Percentiles rank a stretch among this genome's conserved stretches.
Conservation (phyloP, 2,329 filamentous ascomycete species). For the Aspergillus sp. region DNA sequence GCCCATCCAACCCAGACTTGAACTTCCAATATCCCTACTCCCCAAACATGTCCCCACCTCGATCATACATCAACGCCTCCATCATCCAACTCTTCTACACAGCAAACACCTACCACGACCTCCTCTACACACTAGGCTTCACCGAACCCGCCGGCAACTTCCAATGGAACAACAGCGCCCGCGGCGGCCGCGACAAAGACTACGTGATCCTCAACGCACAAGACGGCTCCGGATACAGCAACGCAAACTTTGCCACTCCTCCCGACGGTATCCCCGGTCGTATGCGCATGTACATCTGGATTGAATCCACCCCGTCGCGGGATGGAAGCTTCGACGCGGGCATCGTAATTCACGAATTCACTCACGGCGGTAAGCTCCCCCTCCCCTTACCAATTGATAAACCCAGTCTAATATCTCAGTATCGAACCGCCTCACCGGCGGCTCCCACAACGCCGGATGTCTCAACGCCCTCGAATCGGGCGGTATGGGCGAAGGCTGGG, state of each 20-base stretch:
- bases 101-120: slow-evolving; percentile 22
- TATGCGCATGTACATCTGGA: slow-evolving; percentile 22
- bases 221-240: slow-evolving; percentile 19
- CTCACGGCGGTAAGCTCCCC: slow-evolving; percentile 16
- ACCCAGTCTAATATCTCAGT: not conserved
- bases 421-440: slow-evolving; percentile 20
- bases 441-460: slow-evolving; percentile 16
- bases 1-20: slow-evolving; percentile 10
- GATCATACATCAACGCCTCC: slow-evolving; percentile 19
- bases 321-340: slow-evolving; percentile 18
- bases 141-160: slow-evolving; percentile 21
- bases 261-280: slow-evolving; percentile 19
- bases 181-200: slow-evolving; percentile 16
- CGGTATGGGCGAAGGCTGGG: slow-evolving; percentile 23
- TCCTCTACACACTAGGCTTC: slow-evolving; percentile 19
- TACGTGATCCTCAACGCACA: slow-evolving; percentile 22
- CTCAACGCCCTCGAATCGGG: slow-evolving; percentile 14
- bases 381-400: too few relatives aligned
- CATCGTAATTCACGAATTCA: slow-evolving; percentile 23
- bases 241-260: slow-evolving; percentile 20
- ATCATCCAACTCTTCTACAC: slow-evolving; percentile 23
- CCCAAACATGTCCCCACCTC: slow-evolving; percentile 4
- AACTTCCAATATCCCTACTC: slow-evolving; percentile 16
- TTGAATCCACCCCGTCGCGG: not conserved
- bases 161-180: slow-evolving; percentile 14